phyloP scores from a whole-genome alignment of 106 monocot genomes.

The Cymbidium sinense region DNA sequence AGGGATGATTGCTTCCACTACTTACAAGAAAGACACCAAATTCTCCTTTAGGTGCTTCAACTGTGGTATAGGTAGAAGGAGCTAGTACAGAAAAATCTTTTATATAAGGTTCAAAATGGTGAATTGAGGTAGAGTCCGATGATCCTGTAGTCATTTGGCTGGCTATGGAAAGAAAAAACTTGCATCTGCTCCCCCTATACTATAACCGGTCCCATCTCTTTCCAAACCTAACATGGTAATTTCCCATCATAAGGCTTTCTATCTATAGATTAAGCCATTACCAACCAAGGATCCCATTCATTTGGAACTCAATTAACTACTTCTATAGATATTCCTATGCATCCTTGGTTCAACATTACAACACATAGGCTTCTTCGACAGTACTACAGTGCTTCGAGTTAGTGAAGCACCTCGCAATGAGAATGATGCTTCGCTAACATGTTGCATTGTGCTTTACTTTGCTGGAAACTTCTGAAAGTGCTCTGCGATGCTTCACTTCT shows the following conservation, averaged over 20 bases:
- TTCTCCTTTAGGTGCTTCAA: no score
- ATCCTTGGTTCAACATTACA: no score
- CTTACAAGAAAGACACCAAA: no score
- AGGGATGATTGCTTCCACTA: conserved; percentile 21
- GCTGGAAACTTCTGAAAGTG: no score
- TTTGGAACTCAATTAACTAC: not conserved
- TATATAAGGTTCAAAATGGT: not conserved
- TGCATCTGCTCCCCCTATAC: conserved; percentile 11
- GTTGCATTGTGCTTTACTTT: no score
- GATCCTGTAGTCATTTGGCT: not conserved
- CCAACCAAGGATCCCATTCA: not conserved
- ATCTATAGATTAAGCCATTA: conserved; percentile 17
- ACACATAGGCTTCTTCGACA: no score
- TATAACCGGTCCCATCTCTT: conserved; percentile 9
- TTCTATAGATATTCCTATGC: not conserved
- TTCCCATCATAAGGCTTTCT: conserved; percentile 16
- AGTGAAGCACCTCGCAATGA: no score
- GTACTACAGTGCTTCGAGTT: no score
- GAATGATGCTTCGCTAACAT: no score
- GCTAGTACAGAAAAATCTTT: conserved; percentile 17
- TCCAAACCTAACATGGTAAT: conserved; percentile 10
- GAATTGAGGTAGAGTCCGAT: not conserved
- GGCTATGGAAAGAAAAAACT: conserved; percentile 11
- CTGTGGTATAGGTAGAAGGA: conserved; percentile 19
- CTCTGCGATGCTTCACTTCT: no score